Conservation (phyloP, 305 asterid species). For the Fraxinus baroniana region DNA sequence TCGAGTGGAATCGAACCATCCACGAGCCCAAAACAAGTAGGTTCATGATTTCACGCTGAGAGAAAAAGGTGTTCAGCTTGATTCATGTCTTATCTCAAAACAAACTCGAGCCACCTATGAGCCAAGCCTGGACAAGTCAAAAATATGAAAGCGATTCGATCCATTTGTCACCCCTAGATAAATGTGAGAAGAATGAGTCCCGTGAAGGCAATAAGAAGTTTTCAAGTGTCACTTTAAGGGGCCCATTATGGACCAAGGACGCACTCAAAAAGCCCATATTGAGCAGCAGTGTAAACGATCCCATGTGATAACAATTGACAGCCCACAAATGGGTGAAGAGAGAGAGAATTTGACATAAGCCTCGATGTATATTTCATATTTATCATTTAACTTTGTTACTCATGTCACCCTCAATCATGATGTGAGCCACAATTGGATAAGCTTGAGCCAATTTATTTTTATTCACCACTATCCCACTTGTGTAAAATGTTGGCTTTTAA, state of each 20-base stretch:
- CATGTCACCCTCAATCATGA: constrained; percentile 31
- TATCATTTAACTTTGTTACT: constrained; percentile 20
- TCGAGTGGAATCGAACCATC: background rate
- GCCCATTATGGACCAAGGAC: constrained; percentile 42
- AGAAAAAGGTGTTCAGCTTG: background rate
- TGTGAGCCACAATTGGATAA: constrained; percentile 42
- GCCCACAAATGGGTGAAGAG: constrained; percentile 22
- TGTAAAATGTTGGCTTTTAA: background rate
- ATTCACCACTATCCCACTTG: background rate
- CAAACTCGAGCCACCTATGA: background rate
- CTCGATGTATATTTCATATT: constrained; percentile 18
- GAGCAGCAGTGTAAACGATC: constrained; percentile 12
- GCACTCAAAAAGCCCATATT: constrained; percentile 52
- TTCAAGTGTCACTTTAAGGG: constrained; percentile 31
- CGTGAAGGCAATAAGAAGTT: constrained; percentile 21
- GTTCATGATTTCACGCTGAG: background rate
- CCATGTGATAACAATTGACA: constrained; percentile 29
- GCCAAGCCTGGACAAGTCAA: background rate
- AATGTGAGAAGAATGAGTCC: background rate
- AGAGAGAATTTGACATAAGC: constrained; percentile 15
- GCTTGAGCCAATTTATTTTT: constrained; percentile 27
- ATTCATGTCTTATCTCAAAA: background rate
- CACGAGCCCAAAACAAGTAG: background rate
- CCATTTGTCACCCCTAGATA: background rate
- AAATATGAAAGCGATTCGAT: background rate